These are phyloP conservation scores for Russula compacta DNA, from an alignment of 768 basidiomycete species.

Conservation along the genomic window DNA sequence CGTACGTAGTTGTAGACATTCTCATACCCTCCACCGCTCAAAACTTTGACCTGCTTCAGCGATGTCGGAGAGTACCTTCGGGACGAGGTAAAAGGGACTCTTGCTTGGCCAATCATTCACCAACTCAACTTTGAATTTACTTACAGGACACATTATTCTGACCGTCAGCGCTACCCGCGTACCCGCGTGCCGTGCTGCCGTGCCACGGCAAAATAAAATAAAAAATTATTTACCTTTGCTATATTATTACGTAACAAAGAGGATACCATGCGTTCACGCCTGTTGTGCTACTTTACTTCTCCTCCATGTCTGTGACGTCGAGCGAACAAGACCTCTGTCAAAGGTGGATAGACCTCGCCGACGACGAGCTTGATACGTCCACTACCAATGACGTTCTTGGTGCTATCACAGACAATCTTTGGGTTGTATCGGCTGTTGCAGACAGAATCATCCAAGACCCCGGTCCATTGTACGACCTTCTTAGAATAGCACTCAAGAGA, in stretches of 20 bases:
- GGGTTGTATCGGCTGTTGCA: conserved; percentile 66
- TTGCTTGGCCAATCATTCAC: neutral
- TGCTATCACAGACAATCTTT: conserved; percentile 54
- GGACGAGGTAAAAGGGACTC: conserved; percentile 60
- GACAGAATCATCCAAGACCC: conserved; percentile 58
- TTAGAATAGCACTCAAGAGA: conserved; percentile 56
- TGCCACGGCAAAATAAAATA: neutral
- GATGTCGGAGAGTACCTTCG: conserved; percentile 98
- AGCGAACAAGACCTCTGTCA: conserved; percentile 24
- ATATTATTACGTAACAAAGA: neutral
- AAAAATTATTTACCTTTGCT: neutral
- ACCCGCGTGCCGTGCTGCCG: no score
- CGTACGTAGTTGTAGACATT: conserved; percentile 41
- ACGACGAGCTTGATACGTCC: conserved; percentile 49
- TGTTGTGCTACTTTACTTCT: neutral
- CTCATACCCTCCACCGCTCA: neutral
- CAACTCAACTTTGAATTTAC: conserved; percentile 2
- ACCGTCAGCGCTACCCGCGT: neutral
- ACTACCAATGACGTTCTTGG: conserved; percentile 40
- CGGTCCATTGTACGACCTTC: conserved; percentile 44
- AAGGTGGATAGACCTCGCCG: conserved; percentile 48
- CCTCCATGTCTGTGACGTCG: conserved; percentile 5
- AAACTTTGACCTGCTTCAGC: conserved; percentile 31
- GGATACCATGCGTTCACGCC: neutral
- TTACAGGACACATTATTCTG: conserved; percentile 72